Conservation (phyloP, 2,329 filamentous ascomycete genomes). For the Xylariaceae sp. region DNA sequence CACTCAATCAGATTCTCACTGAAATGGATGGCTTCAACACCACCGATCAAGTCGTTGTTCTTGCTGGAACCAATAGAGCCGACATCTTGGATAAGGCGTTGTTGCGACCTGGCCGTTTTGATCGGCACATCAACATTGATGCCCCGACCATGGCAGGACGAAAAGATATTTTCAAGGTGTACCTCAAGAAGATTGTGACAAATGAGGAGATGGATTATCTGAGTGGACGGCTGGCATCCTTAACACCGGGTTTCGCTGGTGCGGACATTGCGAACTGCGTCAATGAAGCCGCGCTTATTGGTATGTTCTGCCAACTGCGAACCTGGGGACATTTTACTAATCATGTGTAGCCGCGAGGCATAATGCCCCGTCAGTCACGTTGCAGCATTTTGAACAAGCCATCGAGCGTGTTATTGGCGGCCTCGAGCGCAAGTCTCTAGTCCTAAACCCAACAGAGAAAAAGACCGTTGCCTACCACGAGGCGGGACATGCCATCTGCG, state of each 20-base stretch:
- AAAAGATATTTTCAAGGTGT: slow-evolving; percentile 93
- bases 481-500: slow-evolving; percentile 96
- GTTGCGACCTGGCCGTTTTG: slow-evolving; percentile 95
- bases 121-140: slow-evolving; percentile 95
- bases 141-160: slow-evolving; percentile 94
- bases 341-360: slow-evolving; percentile 71
- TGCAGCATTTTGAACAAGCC: slow-evolving; percentile 94
- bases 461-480: slow-evolving; percentile 97
- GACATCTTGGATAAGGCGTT: slow-evolving; percentile 94
- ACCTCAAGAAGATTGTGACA: slow-evolving; percentile 92
- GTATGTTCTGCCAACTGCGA: slow-evolving; percentile 54
- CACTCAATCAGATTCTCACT: slow-evolving; percentile 95
- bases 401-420: slow-evolving; percentile 97
- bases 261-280: slow-evolving; percentile 98
- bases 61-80: slow-evolving; percentile 94
- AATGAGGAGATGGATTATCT: slow-evolving; percentile 86
- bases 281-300: slow-evolving; percentile 95
- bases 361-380: slow-evolving; percentile 77
- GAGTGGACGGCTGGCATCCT: slow-evolving; percentile 82
- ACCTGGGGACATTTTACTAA: slow-evolving; percentile 42
- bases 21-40: slow-evolving; percentile 99
- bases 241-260: slow-evolving; percentile 95
- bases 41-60: slow-evolving; percentile 90
- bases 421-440: slow-evolving; percentile 94
- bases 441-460: slow-evolving; percentile 92